These are phyloP conservation scores for Coemansia sp. DNA, from an alignment of 192 early-diverging fungal genomes.

Conservation along the genomic window DNA sequence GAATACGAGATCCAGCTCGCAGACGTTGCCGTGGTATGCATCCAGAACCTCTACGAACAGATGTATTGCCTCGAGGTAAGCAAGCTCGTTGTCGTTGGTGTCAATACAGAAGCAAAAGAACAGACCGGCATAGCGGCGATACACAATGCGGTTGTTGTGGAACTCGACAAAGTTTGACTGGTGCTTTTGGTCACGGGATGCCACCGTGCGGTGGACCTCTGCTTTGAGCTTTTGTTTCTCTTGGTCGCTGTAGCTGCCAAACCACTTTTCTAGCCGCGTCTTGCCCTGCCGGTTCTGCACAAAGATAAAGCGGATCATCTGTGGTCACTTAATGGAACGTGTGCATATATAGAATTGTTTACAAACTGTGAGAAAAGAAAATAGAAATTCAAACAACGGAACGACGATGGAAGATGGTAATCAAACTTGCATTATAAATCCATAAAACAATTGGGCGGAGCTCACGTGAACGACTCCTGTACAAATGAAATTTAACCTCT, in stretches of 20 bases:
- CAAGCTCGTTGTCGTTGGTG: constrained; percentile 96
- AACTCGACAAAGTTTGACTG: constrained; percentile 99
- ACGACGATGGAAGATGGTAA: neutral
- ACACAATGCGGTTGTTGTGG: constrained; percentile 97
- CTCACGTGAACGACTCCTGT: neutral
- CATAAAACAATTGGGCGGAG: neutral
- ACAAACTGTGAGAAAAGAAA: neutral
- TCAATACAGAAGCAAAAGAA: constrained; percentile 99
- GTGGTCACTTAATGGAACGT: neutral
- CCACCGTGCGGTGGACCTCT: constrained; percentile 94
- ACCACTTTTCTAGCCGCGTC: constrained; percentile 96
- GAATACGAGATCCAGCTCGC: constrained; percentile 97
- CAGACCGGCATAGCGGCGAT: constrained; percentile 95
- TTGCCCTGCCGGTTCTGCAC: constrained; percentile 99
- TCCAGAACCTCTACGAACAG: constrained; percentile 99
- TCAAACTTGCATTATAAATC: neutral
- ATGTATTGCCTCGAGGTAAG: constrained; percentile 94
- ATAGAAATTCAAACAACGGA: neutral
- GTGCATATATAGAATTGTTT: neutral
- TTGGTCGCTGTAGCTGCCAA: constrained; percentile 88
- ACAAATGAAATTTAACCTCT: constrained; percentile 1
- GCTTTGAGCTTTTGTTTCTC: constrained; percentile 93
- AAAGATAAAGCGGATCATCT: constrained; percentile 86
- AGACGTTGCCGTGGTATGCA: constrained; percentile 97
- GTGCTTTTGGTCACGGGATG: constrained; percentile 93